Percentiles rank a stretch among this genome's conserved stretches.
Evolutionary conservation across 495 filamentous ascomycete species (phyloP).

Genomic region (Corynascus novoguineensis): DNA sequence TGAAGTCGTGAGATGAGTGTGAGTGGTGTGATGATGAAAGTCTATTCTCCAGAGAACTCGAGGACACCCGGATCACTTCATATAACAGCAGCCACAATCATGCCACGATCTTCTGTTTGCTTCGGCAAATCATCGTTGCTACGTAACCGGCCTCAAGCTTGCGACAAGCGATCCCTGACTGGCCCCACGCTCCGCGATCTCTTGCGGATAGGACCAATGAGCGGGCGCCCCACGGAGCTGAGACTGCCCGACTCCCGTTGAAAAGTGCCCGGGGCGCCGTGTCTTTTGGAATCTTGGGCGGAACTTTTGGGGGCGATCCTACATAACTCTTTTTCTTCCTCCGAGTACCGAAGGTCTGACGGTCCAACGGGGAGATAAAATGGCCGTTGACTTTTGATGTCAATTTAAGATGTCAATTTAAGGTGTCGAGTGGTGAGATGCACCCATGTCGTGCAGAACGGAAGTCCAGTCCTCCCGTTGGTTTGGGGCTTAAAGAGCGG

Average conservation of each 20-base stretch:
- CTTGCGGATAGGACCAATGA: conserved; percentile 4
- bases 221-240: background rate
- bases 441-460: background rate
- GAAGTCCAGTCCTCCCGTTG: background rate
- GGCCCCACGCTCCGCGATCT: background rate
- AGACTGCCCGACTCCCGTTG: conserved; percentile 4
- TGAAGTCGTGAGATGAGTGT: background rate
- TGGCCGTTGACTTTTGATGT: too few relatives aligned
- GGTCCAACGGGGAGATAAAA: background rate
- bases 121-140: background rate
- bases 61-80: background rate
- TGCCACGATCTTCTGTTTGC: conserved; percentile 8
- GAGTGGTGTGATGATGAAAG: background rate
- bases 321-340: too few relatives aligned
- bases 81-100: background rate
- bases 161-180: background rate
- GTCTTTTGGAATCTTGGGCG: background rate
- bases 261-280: conserved; percentile 15
- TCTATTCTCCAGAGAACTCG: background rate
- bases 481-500: background rate
- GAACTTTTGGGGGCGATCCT: too few relatives aligned
- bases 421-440: background rate
- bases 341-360: background rate
- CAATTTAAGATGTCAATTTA: background rate
- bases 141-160: background rate